These are phyloP conservation scores for Lecanicillium sp. DNA, from an alignment of 2,329 filamentous ascomycete species.

Conservation along the genomic window DNA sequence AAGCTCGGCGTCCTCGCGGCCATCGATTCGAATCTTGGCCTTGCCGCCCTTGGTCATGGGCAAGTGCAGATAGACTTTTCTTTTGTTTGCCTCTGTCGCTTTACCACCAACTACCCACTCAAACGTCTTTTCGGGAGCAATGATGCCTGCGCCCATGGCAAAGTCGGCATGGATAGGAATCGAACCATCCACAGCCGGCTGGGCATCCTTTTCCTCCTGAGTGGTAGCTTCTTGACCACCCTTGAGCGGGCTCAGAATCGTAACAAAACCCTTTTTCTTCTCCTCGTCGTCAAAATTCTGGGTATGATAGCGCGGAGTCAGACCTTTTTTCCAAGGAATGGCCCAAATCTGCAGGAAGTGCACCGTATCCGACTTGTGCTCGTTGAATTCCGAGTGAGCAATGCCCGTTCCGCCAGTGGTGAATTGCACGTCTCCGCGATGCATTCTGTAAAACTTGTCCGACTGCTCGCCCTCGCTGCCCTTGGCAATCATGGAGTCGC, in stretches of 20 bases:
- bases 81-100: constrained; percentile 40
- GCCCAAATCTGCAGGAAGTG: constrained; percentile 91
- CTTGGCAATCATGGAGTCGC: constrained; percentile 74
- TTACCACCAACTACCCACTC: constrained; percentile 63
- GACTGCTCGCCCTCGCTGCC: constrained; percentile 45
- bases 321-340: constrained; percentile 63
- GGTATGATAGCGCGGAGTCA: constrained; percentile 71
- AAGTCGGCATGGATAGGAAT: constrained; percentile 83
- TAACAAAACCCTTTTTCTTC: constrained; percentile 63
- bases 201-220: constrained; percentile 55
- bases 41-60: constrained; percentile 72
- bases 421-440: constrained; percentile 79
- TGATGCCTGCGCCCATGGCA: constrained; percentile 70
- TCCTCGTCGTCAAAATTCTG: constrained; percentile 61
- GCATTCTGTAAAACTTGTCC: constrained; percentile 64
- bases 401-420: constrained; percentile 79
- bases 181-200: constrained; percentile 52
- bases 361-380: constrained; percentile 60
- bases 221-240: constrained; percentile 53
- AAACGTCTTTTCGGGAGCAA: constrained; percentile 57
- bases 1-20: constrained; percentile 54
- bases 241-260: constrained; percentile 68
- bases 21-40: constrained; percentile 61
- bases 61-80: constrained; percentile 74
- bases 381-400: constrained; percentile 75